Evolutionary conservation across 345 rosid species (phyloP).

Genomic region (Populus pruinosa): DNA sequence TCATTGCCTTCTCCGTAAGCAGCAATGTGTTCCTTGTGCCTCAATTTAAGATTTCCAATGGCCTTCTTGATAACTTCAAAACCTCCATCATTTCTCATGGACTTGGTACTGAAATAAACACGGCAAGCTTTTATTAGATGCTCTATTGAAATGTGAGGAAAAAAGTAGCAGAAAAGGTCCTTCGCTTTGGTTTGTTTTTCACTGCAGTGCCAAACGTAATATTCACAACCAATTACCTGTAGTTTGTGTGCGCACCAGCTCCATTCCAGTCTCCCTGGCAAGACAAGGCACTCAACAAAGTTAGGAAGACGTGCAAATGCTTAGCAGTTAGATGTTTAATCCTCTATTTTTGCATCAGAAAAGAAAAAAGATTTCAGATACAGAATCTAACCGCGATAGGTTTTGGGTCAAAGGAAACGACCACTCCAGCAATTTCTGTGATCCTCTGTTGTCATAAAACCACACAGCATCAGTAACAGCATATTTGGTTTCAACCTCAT

Average conservation of each 20-base stretch:
- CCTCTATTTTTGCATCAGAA: not conserved
- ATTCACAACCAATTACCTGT: conserved; percentile 7
- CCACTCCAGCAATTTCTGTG: conserved; percentile 25
- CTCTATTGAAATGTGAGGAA: not conserved
- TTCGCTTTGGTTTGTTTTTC: no score
- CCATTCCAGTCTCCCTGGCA: conserved; percentile 29
- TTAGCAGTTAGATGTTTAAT: not conserved
- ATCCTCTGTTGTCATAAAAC: conserved; percentile 16
- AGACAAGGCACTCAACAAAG: not conserved
- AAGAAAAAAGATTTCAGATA: not conserved
- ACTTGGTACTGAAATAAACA: conserved; percentile 18
- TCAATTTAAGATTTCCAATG: conserved; percentile 12
- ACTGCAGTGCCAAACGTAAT: no score
- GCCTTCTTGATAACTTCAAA: conserved; percentile 18
- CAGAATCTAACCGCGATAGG: conserved; percentile 9
- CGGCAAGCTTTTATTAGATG: not conserved
- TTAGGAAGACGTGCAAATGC: not conserved
- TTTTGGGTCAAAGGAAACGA: conserved; percentile 21
- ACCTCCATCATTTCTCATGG: conserved; percentile 24
- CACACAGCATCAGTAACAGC: not conserved
- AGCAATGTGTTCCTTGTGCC: conserved; percentile 19
- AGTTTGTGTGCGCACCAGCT: conserved; percentile 27
- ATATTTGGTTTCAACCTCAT: not conserved
- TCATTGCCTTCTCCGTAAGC: conserved; percentile 28
- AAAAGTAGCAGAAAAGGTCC: no score